Evolutionary conservation across 1,139 yeast genomes (phyloP), one percentile per base, ranked within the genome.

Genomic region (Eremothecium coryli): DNA sequence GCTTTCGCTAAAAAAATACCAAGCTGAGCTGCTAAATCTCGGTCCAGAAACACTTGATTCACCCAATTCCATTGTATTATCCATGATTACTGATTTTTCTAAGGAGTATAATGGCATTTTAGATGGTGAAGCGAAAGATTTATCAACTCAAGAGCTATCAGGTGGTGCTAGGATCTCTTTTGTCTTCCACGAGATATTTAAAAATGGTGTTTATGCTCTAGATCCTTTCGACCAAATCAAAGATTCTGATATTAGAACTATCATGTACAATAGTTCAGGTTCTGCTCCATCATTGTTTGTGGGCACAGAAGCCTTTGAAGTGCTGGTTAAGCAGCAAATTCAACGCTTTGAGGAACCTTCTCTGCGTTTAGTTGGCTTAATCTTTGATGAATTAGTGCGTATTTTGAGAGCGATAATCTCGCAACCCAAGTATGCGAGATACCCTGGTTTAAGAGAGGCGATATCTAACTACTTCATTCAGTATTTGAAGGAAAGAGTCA

Each of bases 91-190:
- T 10, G 93, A 82, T 58, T 84, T 90, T 50, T 71, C 93, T 48
- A 86, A 85, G 56, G 98, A 90, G 57, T 90, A 86, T 62, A 79
- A 76, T 45, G 93, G 94, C 10, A 82, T 90, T 36, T 67, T 90
- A 49, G 93, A 85, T 54, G 99, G 99, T 64, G 93, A 85, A 60
- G 79, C 93, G 12, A 85, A 76, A 56, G 97, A 90, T 58, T 71
- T 90, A 48, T 76, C 90, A 6, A 72, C 82, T 12, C 76, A 76
- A 58, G 96, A 86, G 61, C 71, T 86, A 48, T 78, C 88, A 45
- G 96, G 96, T 61, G 98, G 98, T 60, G 99, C 99, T 2, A 82
- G 99, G 70, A 82, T 90, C 47, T 80, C 95, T 21, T 93, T 88
- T 68, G 98, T 90, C 18, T 90, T 90, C 68, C 98, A 90, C 58